Evolutionary conservation across 352 stramenopile species (phyloP).

Genomic region (Globisporangium abappressorium): DNA sequence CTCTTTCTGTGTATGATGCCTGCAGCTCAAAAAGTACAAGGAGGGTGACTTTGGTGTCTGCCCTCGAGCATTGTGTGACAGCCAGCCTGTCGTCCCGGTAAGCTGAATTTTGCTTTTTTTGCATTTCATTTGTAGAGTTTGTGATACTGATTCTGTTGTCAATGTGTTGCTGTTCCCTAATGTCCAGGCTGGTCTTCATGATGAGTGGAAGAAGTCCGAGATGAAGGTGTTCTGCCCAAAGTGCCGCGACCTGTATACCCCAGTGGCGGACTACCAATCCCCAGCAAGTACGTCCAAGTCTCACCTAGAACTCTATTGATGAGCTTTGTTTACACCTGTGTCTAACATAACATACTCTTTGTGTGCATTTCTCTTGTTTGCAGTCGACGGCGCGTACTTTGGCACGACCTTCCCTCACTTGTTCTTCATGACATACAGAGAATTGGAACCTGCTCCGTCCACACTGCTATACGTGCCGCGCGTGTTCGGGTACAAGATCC

Average conservation of each 20-base stretch:
- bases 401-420: slow-evolving; percentile 98
- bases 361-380: slow-evolving; percentile 9
- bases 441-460: slow-evolving; percentile 80
- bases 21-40: slow-evolving; percentile 86
- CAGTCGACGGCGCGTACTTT: slow-evolving; percentile 97
- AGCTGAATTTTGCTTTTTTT: slow-evolving; percentile 11
- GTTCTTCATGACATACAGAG: slow-evolving; percentile 98
- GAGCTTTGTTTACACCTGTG: background rate
- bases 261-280: slow-evolving; percentile 79
- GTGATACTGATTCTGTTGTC: background rate
- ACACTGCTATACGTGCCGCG: slow-evolving; percentile 87
- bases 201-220: slow-evolving; percentile 88
- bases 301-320: background rate
- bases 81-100: slow-evolving; percentile 81
- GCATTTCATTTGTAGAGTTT: background rate
- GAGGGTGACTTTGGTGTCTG: slow-evolving; percentile 88
- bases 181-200: slow-evolving; percentile 71
- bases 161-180: slow-evolving; percentile 8
- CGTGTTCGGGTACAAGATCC: slow-evolving; percentile 92
- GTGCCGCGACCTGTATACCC: slow-evolving; percentile 86
- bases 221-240: slow-evolving; percentile 92
- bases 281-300: slow-evolving; percentile 62
- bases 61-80: slow-evolving; percentile 78
- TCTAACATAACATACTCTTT: background rate
- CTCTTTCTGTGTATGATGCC: background rate